Conservation (phyloP, 306 rosid genomes). For the Aeschynomene evenia region DNA sequence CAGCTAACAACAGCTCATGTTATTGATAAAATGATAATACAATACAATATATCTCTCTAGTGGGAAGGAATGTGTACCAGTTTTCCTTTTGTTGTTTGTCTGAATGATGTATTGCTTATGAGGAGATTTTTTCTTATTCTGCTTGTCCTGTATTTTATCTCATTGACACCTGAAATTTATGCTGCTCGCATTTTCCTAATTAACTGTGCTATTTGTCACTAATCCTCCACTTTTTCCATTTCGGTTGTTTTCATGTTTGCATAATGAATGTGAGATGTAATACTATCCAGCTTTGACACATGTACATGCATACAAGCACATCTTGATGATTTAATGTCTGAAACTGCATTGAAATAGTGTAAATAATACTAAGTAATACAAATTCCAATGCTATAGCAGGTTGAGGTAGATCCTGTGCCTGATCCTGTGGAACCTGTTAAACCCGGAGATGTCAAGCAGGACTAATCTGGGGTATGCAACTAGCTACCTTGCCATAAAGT, state of each 20-base stretch:
- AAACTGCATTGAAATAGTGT: background rate
- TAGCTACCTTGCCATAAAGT: background rate
- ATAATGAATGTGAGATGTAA: background rate
- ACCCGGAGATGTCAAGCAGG: conserved; percentile 50
- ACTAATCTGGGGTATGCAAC: conserved; percentile 29
- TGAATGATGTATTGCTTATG: background rate
- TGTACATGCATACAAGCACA: background rate
- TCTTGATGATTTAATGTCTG: conserved; percentile 9
- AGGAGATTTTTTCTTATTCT: background rate
- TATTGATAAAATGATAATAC: background rate
- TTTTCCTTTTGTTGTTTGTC: background rate
- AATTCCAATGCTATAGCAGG: conserved; percentile 42
- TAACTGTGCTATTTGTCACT: background rate
- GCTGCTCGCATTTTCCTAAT: background rate
- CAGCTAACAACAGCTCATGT: background rate
- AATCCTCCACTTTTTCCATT: too few relatives aligned
- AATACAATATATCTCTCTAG: background rate
- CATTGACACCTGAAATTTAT: background rate
- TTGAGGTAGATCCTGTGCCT: conserved; percentile 40
- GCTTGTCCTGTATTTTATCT: background rate
- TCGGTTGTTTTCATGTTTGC: background rate
- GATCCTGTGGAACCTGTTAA: conserved; percentile 32
- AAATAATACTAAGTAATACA: background rate
- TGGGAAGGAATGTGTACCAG: background rate
- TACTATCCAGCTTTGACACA: background rate